A percentile compares a stretch with the other conserved stretches of the same genome.
These are phyloP conservation scores for Diaporthe velutina DNA, from an alignment of 2,329 filamentous ascomycete species.

Conservation along the genomic window DNA sequence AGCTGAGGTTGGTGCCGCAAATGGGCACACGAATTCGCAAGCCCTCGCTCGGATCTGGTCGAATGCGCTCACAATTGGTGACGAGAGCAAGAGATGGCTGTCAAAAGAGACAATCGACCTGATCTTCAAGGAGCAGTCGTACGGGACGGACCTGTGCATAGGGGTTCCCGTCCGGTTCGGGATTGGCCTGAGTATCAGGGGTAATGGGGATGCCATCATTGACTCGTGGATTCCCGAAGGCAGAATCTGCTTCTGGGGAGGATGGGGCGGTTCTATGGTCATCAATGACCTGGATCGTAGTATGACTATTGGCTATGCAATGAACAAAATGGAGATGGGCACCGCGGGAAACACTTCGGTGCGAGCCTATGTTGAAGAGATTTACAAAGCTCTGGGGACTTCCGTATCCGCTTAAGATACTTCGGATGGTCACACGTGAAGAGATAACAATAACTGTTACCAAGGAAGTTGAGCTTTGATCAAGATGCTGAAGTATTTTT, in stretches of 20 bases:
- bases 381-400: constrained; percentile 7
- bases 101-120: constrained; percentile 20
- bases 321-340: constrained; percentile 5
- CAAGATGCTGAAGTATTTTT: no score
- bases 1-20: constrained; percentile 9
- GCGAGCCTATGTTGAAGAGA: constrained; percentile 4
- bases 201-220: constrained; percentile 5
- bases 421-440: not conserved
- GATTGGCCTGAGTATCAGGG: not conserved
- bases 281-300: constrained; percentile 12
- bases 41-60: constrained; percentile 8
- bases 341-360: not conserved
- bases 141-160: not conserved
- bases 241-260: constrained; percentile 21
- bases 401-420: not conserved
- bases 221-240: constrained; percentile 18
- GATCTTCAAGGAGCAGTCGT: constrained; percentile 24
- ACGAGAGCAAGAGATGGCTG: constrained; percentile 6
- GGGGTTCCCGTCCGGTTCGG: not conserved
- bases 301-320: not conserved
- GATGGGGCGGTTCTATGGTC: constrained; percentile 16
- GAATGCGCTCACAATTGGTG: not conserved
- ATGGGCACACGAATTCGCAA: constrained; percentile 14
- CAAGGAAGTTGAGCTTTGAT: not conserved
- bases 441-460: not conserved